Conservation (phyloP, 108 stramenopile species). For the Nitzschia inconspicua region DNA sequence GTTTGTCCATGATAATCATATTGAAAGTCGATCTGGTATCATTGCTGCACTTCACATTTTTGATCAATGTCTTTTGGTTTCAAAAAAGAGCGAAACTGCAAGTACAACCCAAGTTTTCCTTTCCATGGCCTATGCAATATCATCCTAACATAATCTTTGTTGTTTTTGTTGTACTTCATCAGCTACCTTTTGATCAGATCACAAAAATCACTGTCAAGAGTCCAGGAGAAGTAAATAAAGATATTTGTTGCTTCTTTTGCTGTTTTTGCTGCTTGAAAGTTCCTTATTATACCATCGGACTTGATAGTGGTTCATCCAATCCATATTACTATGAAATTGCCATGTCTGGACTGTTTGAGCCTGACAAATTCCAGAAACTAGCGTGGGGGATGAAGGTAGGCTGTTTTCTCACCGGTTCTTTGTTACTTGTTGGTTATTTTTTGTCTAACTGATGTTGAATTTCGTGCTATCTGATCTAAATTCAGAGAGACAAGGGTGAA, state of each 20-base stretch:
- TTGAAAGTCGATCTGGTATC: background rate
- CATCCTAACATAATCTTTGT: too few species aligned
- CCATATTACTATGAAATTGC: background rate
- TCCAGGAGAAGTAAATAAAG: background rate
- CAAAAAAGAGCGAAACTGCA: background rate
- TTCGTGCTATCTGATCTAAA: too few species aligned
- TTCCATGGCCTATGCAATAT: too few species aligned
- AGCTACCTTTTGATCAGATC: slow-evolving; percentile 1
- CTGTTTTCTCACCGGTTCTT: too few species aligned
- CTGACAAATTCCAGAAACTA: background rate
- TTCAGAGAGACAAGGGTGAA: slow-evolving; percentile 5
- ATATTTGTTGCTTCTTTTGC: background rate
- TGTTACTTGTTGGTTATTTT: too few species aligned
- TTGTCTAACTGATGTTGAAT: too few species aligned
- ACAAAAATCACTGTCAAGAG: slow-evolving; percentile 1
- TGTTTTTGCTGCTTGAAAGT: slow-evolving; percentile 1
- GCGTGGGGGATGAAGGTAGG: background rate
- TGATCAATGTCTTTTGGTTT: background rate
- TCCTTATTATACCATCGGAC: background rate
- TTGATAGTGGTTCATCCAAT: background rate
- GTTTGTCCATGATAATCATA: slow-evolving; percentile 10
- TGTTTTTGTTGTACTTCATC: too few species aligned
- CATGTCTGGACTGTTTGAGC: background rate
- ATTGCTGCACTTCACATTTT: background rate
- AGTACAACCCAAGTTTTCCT: too few species aligned